phyloP scores from a whole-genome alignment of 2,329 filamentous ascomycete species.

The Immersiporthe knoxdaviesiana region DNA sequence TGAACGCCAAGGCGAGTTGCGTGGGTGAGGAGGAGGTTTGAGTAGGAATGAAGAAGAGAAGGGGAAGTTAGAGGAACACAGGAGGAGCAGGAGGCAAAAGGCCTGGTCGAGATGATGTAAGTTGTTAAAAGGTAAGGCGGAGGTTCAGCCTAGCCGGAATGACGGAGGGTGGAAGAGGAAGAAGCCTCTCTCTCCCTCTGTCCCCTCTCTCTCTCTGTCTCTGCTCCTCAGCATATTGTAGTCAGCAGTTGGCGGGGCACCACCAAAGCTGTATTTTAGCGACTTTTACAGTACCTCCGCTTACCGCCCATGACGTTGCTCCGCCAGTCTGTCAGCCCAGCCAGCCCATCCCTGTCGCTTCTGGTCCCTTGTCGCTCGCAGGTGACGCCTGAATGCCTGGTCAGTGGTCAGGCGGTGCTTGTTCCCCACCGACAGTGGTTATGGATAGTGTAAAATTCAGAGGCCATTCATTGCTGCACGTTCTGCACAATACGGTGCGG shows the following conservation, averaged over 20 bases:
- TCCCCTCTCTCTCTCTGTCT: not conserved
- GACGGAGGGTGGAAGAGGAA: not conserved
- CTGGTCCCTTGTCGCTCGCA: not conserved
- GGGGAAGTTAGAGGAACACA: slow-evolving; percentile 23
- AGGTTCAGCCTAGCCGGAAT: slow-evolving; percentile 6
- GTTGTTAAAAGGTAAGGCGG: not conserved
- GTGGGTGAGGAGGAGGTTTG: not conserved
- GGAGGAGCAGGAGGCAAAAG: not conserved
- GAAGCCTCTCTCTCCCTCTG: not conserved
- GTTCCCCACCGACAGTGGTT: slow-evolving; percentile 9
- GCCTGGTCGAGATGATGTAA: slow-evolving; percentile 4
- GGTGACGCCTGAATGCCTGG: not conserved
- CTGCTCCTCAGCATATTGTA: not conserved
- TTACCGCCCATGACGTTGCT: slow-evolving; percentile 27
- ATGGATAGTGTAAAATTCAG: not conserved
- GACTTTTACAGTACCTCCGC: slow-evolving; percentile 16
- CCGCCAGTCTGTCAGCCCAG: slow-evolving; percentile 16
- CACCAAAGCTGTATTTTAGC: slow-evolving; percentile 15
- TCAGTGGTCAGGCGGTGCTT: not conserved
- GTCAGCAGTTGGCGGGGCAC: slow-evolving; percentile 12
- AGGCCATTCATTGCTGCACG: not conserved
- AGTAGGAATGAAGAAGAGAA: not conserved
- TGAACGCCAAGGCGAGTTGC: not conserved
- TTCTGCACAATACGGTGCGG: not conserved
- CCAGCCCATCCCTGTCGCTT: slow-evolving; percentile 7